Evolutionary conservation across 371 early-diverging fungal genomes (phyloP).

Genomic region (Mortierella sp.): DNA sequence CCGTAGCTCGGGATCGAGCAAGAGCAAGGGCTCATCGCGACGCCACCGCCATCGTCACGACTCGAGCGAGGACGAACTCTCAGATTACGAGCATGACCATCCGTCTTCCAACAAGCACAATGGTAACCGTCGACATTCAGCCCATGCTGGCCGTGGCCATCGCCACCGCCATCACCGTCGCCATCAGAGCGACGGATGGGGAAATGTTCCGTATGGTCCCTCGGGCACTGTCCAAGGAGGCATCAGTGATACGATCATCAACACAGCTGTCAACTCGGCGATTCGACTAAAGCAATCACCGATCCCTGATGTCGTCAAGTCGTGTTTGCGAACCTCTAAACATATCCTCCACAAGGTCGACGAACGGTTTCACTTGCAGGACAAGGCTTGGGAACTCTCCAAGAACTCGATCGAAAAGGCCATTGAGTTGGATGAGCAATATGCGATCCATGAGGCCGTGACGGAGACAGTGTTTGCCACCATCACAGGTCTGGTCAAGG

Average conservation of each 20-base stretch:
- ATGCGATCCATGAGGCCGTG: conserved; percentile 67
- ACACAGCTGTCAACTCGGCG: conserved; percentile 60
- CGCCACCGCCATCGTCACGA: neutral
- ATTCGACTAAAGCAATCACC: conserved; percentile 75
- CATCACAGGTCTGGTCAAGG: conserved; percentile 64
- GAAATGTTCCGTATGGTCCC: neutral
- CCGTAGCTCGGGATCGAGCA: conserved; percentile 5
- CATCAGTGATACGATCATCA: conserved; percentile 55
- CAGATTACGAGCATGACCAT: conserved; percentile 29
- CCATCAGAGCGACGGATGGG: conserved; percentile 11
- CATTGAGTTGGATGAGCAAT: conserved; percentile 66
- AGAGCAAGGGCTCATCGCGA: conserved; percentile 9
- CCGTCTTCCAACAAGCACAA: conserved; percentile 5
- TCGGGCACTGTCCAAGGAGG: conserved; percentile 24
- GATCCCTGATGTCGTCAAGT: conserved; percentile 66
- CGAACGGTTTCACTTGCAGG: conserved; percentile 60
- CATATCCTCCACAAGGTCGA: conserved; percentile 59
- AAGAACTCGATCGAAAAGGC: conserved; percentile 59
- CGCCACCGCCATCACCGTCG: conserved; percentile 19
- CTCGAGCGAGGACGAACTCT: conserved; percentile 19
- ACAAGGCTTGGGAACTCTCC: conserved; percentile 63
- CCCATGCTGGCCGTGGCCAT: neutral
- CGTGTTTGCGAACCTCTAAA: conserved; percentile 56
- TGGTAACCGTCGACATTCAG: no score
- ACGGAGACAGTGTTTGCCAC: conserved; percentile 62